phyloP scores from a whole-genome alignment of 2,329 filamentous ascomycete species.

The Emergomyces pasteurianus region DNA sequence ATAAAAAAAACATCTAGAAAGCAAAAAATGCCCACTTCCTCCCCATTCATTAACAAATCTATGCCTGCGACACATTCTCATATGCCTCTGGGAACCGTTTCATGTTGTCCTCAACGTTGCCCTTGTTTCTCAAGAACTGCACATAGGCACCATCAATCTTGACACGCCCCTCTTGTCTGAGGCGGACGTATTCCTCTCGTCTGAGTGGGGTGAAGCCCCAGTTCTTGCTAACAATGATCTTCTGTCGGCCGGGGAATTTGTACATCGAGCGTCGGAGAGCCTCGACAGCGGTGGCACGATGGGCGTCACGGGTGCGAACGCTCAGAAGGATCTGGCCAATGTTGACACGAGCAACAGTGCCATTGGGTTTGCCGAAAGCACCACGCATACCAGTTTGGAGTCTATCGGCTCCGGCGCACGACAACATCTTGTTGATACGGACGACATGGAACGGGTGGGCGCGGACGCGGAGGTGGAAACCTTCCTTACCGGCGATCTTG shows the following conservation, averaged over 20 bases:
- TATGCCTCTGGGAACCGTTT: slow-evolving; percentile 88
- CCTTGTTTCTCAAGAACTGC: slow-evolving; percentile 96
- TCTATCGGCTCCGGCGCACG: slow-evolving; percentile 99
- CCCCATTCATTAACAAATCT: slow-evolving; percentile 16
- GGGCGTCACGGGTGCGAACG: slow-evolving; percentile 89
- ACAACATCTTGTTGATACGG: slow-evolving; percentile 99
- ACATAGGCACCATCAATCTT: slow-evolving; percentile 98
- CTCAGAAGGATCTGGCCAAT: slow-evolving; percentile 98
- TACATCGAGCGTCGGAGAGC: slow-evolving; percentile 98
- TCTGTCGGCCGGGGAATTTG: slow-evolving; percentile 99
- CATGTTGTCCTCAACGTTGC: slow-evolving; percentile 74
- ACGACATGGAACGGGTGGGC: slow-evolving; percentile 99
- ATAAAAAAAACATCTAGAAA: background rate
- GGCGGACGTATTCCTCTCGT: slow-evolving; percentile 92
- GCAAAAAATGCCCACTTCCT: background rate
- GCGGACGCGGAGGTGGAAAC: slow-evolving; percentile 60
- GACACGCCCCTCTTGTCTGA: slow-evolving; percentile 86
- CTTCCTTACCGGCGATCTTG: slow-evolving; percentile 58
- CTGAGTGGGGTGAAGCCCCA: slow-evolving; percentile 99
- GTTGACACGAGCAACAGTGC: slow-evolving; percentile 98
- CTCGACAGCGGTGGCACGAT: slow-evolving; percentile 90
- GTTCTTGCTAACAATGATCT: slow-evolving; percentile 99
- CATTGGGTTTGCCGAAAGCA: slow-evolving; percentile 99
- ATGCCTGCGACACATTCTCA: slow-evolving; percentile 35
- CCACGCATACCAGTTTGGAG: slow-evolving; percentile 99